These are phyloP conservation scores for Suillus spraguei DNA, from an alignment of 768 basidiomycete species.

Conservation along the genomic window DNA sequence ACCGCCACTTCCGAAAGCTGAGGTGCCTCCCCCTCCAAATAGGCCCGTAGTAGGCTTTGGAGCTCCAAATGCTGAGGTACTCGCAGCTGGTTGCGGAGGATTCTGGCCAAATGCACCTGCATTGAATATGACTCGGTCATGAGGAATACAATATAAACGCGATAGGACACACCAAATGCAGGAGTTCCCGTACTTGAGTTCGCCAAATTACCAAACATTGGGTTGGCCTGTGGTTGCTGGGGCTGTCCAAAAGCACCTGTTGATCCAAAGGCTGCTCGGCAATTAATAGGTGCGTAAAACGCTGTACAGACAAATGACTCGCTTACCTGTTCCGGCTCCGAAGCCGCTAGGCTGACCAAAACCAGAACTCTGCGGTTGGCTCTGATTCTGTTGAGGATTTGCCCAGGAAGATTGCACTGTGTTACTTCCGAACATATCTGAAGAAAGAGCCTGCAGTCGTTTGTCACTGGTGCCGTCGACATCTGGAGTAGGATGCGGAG, in stretches of 20 bases:
- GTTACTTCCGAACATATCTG: constrained; percentile 62
- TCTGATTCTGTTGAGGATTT: constrained; percentile 66
- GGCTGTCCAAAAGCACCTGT: constrained; percentile 60
- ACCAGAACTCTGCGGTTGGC: constrained; percentile 57
- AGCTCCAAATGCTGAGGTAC: constrained; percentile 57
- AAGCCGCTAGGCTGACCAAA: constrained; percentile 76
- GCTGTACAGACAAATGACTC: constrained; percentile 29
- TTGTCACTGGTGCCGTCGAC: constrained; percentile 20
- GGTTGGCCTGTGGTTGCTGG: constrained; percentile 69
- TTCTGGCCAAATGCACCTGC: constrained; percentile 45
- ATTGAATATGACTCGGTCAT: constrained; percentile 12
- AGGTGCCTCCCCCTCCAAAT: constrained; percentile 59
- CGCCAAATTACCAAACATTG: constrained; percentile 76
- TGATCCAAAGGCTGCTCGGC: constrained; percentile 54
- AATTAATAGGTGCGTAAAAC: constrained; percentile 26
- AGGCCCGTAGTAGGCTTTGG: constrained; percentile 76
- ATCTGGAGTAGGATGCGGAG: constrained; percentile 23
- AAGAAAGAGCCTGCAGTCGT: constrained; percentile 26
- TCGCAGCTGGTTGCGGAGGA: constrained; percentile 38
- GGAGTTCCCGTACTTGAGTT: constrained; percentile 36
- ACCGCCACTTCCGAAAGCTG: constrained; percentile 49
- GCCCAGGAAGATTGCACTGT: constrained; percentile 66
- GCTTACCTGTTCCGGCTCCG: constrained; percentile 54
- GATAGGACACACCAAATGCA: constrained; percentile 36
- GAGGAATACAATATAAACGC: constrained; percentile 11